Base-by-base conservation (phyloP, 164 flowering plant genomes). In the Macadamia tetraphylla region DNA sequence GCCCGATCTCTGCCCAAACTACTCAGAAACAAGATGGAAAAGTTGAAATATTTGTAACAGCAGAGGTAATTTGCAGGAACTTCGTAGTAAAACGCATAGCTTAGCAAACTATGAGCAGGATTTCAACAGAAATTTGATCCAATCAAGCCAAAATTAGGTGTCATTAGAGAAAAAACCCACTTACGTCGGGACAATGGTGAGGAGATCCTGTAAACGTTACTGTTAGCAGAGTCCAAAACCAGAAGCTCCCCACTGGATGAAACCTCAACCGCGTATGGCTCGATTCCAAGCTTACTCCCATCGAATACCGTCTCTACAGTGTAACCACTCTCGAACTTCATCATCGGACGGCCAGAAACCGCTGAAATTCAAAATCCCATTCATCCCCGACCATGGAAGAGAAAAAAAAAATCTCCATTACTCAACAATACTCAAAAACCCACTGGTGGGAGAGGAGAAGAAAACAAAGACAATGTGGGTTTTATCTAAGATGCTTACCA, bases 231-330 rank as follows among this genome's bases (percentile, higher is more conserved):
- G 62, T 92, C 99, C 78, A 94, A 72, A 74, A 92, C 79, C 66
- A 94, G 82, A 79, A 92, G 88, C 78, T 94, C 97, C 44, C 99
- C 99, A 75, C 69, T 78, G 3, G 94, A 82, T 68, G 83, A 77
- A 29, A 89, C 83, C 79, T 88, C 90, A 63, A 94, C 82, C 5
- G 94, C 69, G 66, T 85, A 73, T 12, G 99, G 99, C 81, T 87
- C 97, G 63, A 94, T 79, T 14, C 99, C 99, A 68, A 90, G 94
- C 82, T 90, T 92, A 78, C 97, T 94, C 43, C 97, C 99, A 79
- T 94, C 97, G 67, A 94, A 92, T 65, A 94, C 97, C 0, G 97
- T 94, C 84, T 94, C 97, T 56, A 92, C 99, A 17, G 64, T 79
- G 70, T 90, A 94, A 8, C 99, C 99, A 72, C 92, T 81, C 84